Conservation (phyloP, 306 rosid genomes). For the Dryas drummondii region DNA sequence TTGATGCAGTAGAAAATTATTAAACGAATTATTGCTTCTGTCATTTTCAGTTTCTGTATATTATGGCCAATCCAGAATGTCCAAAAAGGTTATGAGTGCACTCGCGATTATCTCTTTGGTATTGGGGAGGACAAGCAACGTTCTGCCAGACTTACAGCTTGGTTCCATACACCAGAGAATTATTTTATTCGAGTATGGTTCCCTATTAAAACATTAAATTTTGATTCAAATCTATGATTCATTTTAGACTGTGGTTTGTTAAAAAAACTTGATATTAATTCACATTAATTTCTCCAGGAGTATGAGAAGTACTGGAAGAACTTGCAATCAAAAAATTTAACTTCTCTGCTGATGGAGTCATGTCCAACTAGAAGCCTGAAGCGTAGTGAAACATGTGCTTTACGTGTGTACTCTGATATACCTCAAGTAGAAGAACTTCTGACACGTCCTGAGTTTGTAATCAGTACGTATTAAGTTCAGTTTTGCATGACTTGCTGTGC, state of each 20-base stretch:
- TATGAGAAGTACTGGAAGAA: conserved; percentile 55
- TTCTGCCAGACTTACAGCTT: conserved; percentile 89
- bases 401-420: conserved; percentile 76
- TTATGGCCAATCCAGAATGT: conserved; percentile 77
- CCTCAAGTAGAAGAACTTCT: conserved; percentile 86
- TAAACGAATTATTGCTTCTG: conserved; percentile 19
- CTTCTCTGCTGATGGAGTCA: conserved; percentile 24
- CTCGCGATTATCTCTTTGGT: conserved; percentile 84
- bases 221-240: conserved; percentile 17
- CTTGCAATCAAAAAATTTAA: conserved; percentile 37
- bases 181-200: conserved; percentile 68
- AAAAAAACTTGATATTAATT: conserved; percentile 26
- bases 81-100: conserved; percentile 69
- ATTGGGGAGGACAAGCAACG: conserved; percentile 91
- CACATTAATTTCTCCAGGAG: conserved; percentile 50
- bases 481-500: conserved; percentile 2
- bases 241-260: conserved; percentile 11
- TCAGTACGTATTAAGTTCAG: conserved; percentile 56
- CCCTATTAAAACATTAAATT: conserved; percentile 22
- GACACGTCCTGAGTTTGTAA: conserved; percentile 64
- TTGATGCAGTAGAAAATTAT: background rate
- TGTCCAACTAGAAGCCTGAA: conserved; percentile 35
- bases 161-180: conserved; percentile 84
- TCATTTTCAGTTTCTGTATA: conserved; percentile 66
- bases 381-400: conserved; percentile 37